A percentile compares a stretch with the other conserved stretches of the same genome.
These are phyloP conservation scores for Ophiosphaerella herpotricha DNA, from an alignment of 2,329 filamentous ascomycete genomes.

Conservation along the genomic window DNA sequence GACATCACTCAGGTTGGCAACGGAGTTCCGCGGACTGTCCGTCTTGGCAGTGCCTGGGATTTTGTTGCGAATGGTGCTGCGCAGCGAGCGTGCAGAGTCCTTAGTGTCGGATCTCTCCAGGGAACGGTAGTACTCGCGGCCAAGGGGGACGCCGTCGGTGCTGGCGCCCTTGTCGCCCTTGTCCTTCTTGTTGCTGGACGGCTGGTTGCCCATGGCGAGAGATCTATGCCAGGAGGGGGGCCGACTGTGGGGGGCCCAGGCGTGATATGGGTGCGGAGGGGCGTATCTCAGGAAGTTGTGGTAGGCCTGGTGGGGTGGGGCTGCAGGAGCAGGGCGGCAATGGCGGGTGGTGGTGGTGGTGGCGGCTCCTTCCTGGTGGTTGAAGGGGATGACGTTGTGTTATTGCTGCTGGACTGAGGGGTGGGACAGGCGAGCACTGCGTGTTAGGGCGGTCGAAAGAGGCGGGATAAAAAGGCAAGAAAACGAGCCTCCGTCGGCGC, in stretches of 20 bases:
- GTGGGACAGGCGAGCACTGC: slow-evolving; percentile 9
- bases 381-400: slow-evolving; percentile 22
- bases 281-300: slow-evolving; percentile 4
- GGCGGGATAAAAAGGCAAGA: slow-evolving; percentile 51
- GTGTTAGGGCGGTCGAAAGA: slow-evolving; percentile 53
- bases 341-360: slow-evolving; percentile 9
- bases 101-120: slow-evolving; percentile 92
- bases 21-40: slow-evolving; percentile 82
- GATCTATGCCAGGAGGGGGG: slow-evolving; percentile 11
- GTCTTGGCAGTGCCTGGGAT: slow-evolving; percentile 74
- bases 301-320: background rate
- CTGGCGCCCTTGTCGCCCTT: slow-evolving; percentile 49
- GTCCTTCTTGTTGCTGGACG: slow-evolving; percentile 62
- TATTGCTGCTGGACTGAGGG: slow-evolving; percentile 12
- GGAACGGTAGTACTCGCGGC: slow-evolving; percentile 77
- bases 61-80: slow-evolving; percentile 81
- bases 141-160: slow-evolving; percentile 64
- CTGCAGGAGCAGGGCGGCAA: slow-evolving; percentile 20
- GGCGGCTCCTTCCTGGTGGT: slow-evolving; percentile 16
- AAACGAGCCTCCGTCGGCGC: slow-evolving; percentile 51
- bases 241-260: slow-evolving; percentile 1
- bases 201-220: slow-evolving; percentile 75
- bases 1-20: slow-evolving; percentile 57
- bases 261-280: background rate
- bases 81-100: slow-evolving; percentile 85